These are phyloP conservation scores for Aspergillus cejpii DNA, from an alignment of 2,329 filamentous ascomycete species.

Conservation along the genomic window DNA sequence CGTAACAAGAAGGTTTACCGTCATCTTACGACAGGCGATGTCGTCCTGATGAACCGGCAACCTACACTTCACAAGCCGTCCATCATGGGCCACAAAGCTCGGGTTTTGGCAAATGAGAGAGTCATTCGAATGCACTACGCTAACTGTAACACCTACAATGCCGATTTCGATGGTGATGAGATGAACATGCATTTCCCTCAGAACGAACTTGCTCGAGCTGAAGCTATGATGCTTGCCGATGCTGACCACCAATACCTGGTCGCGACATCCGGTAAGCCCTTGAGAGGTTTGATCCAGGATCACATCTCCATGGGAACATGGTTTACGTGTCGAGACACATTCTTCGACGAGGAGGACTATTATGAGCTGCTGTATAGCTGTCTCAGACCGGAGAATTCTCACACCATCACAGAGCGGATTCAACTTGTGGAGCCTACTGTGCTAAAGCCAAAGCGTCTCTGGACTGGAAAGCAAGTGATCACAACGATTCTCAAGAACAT, in stretches of 20 bases:
- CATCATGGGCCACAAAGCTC: slow-evolving; percentile 94
- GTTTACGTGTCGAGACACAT: slow-evolving; percentile 83
- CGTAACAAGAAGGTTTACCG: slow-evolving; percentile 94
- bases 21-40: slow-evolving; percentile 91
- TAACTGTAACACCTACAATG: slow-evolving; percentile 99
- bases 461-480: slow-evolving; percentile 96
- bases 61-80: slow-evolving; percentile 97
- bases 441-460: slow-evolving; percentile 70
- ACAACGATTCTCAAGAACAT: slow-evolving; percentile 92
- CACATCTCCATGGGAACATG: slow-evolving; percentile 92
- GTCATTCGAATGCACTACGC: slow-evolving; percentile 99
- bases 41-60: slow-evolving; percentile 97
- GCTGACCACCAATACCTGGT: slow-evolving; percentile 97
- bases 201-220: slow-evolving; percentile 86
- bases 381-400: slow-evolving; percentile 79
- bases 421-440: slow-evolving; percentile 74
- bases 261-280: slow-evolving; percentile 83
- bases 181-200: slow-evolving; percentile 99
- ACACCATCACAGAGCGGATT: slow-evolving; percentile 76
- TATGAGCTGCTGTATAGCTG: slow-evolving; percentile 90
- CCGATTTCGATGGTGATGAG: slow-evolving; percentile 97
- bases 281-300: slow-evolving; percentile 95
- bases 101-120: slow-evolving; percentile 87
- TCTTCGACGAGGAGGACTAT: slow-evolving; percentile 82
- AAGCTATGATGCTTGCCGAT: slow-evolving; percentile 88